Conservation (phyloP, 2,329 filamentous ascomycete species). For the Uncinocarpus reesii region DNA sequence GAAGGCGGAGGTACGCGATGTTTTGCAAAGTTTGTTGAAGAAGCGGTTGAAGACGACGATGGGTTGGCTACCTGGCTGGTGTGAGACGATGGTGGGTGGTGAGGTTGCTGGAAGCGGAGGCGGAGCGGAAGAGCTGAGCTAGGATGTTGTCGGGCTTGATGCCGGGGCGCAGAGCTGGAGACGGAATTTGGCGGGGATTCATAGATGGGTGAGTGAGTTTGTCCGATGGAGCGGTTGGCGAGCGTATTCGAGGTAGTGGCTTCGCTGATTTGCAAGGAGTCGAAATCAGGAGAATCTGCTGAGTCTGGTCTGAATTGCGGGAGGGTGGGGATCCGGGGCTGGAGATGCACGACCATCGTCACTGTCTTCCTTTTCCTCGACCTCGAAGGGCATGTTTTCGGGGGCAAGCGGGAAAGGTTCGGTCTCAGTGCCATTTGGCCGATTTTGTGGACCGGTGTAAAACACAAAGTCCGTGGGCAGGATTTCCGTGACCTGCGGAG, state of each 20-base stretch:
- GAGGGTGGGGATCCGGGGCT: conserved; percentile 35
- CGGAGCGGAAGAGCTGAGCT: conserved; percentile 24
- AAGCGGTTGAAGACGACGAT: conserved; percentile 22
- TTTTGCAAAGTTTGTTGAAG: conserved; percentile 28
- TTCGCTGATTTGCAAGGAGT: conserved; percentile 10
- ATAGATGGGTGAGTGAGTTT: conserved; percentile 14
- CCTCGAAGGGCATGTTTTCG: conserved; percentile 8
- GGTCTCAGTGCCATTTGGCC: conserved; percentile 14
- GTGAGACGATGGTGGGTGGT: conserved; percentile 24
- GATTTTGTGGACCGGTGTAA: conserved; percentile 13
- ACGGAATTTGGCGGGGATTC: conserved; percentile 15
- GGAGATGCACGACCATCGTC: conserved; percentile 1
- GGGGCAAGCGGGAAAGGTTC: conserved; percentile 15
- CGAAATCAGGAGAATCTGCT: conserved; percentile 19
- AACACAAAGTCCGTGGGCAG: neutral
- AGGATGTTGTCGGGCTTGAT: conserved; percentile 17
- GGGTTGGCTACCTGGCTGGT: conserved; percentile 23
- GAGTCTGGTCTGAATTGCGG: conserved; percentile 39
- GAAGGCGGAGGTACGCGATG: conserved; percentile 23
- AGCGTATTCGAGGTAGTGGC: conserved; percentile 10
- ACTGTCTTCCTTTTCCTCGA: conserved; percentile 8
- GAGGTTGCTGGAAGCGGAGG: conserved; percentile 33
- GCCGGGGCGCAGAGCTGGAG: conserved; percentile 26
- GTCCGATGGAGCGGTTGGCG: conserved; percentile 6
- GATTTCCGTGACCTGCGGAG: neutral